These are phyloP conservation scores for Lentinula detonsa DNA, from an alignment of 768 basidiomycete genomes.

Conservation along the genomic window DNA sequence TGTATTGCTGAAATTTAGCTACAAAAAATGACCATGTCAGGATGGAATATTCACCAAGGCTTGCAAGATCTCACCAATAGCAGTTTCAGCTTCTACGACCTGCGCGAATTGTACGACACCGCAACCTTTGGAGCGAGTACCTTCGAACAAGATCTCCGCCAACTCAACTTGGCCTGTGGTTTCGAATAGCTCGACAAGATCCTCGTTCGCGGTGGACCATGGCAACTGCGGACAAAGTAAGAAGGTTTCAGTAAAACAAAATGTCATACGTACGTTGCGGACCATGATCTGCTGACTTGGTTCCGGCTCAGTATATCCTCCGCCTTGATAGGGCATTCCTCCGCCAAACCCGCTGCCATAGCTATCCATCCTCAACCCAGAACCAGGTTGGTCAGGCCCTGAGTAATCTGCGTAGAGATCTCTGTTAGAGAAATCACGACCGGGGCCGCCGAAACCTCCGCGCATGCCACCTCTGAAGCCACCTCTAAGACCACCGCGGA, in stretches of 20 bases:
- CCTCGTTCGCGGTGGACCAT: constrained; percentile 99
- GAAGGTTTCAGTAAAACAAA: neutral
- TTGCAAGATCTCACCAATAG: constrained; percentile 56
- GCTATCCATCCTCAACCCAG: constrained; percentile 33
- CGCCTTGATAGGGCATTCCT: constrained; percentile 12
- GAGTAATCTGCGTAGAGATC: constrained; percentile 92
- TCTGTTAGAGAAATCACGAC: constrained; percentile 78
- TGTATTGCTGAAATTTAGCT: constrained; percentile 94
- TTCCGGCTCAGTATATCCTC: constrained; percentile 54
- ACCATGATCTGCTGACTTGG: constrained; percentile 98
- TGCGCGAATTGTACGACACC: constrained; percentile 95
- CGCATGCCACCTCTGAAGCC: constrained; percentile 35
- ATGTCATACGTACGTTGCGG: constrained; percentile 75
- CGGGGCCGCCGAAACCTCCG: constrained; percentile 42
- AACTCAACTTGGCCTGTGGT: constrained; percentile 93
- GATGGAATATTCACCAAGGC: neutral
- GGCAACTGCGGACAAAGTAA: constrained; percentile 56
- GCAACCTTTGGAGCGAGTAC: constrained; percentile 86
- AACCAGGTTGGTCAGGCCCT: constrained; percentile 70
- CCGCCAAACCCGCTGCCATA: constrained; percentile 27
- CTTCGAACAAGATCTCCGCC: constrained; percentile 93
- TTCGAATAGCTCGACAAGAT: constrained; percentile 96
- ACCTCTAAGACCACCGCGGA: constrained; percentile 34
- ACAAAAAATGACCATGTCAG: constrained; percentile 4
- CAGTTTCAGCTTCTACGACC: constrained; percentile 86